Evolutionary conservation across 257 asterid species (phyloP), one percentile per base, ranked within the genome.

Genomic region (Solanum sitiens): DNA sequence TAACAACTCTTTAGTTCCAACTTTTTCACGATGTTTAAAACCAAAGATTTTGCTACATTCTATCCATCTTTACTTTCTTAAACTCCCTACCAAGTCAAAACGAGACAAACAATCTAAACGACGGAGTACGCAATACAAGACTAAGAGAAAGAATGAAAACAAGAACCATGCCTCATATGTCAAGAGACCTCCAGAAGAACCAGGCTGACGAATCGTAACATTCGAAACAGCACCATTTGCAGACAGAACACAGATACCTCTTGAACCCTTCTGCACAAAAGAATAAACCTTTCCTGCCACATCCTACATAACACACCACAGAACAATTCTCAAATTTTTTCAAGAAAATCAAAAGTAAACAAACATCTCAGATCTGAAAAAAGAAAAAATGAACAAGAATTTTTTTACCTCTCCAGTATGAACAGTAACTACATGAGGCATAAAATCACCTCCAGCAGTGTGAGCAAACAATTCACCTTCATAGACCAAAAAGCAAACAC

Each of bases 211-310:
- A 86, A 97, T 93, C 0, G 98, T 95, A 84, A 93, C 98, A 79
- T 94, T 97, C 75, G 98, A 97, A 90, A 97, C 94, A 44, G 96
- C 91, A 30, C 99, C 99, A 87, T 94, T 97, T 12, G 99, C 99
- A 23, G 98, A 94, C 61, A 97, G 95, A 88, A 97, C 93, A 65
- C 99, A 97, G 63, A 97, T 87, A 73, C 98, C 99, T 68, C 98
- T 85, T 87, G 92, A 90, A 35, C 97, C 98, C 92, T 93, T 94
- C 40, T 95, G 98, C 71, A 94, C 94, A 91, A 95, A 93, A 7
- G 97, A 93, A 65, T 93, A 91, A 89, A 97, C 93, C 90, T 95
- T 95, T 72, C 95, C 98, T 11, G 99, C 98, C 86, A 95, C 97
- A 89, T 97, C 99, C 99, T 97, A 92, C 88, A 90, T 47, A 30